These are phyloP conservation scores for Pleurotus eryngii DNA, from an alignment of 768 basidiomycete genomes.

Conservation along the genomic window DNA sequence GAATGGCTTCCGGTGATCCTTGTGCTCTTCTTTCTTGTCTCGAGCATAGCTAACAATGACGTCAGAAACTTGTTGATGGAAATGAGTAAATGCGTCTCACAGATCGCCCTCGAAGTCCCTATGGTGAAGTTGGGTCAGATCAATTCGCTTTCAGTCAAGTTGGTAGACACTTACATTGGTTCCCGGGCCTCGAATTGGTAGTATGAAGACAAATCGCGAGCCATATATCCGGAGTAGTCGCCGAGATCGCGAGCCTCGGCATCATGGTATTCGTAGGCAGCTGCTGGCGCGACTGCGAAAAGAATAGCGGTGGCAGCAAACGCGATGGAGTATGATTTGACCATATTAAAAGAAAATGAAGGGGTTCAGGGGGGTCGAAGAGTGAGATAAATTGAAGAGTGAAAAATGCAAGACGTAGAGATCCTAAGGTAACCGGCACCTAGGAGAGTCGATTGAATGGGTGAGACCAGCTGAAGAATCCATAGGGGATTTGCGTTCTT, in stretches of 20 bases:
- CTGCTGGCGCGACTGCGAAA: not conserved
- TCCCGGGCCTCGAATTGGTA: constrained; percentile 1
- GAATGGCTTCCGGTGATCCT: not conserved
- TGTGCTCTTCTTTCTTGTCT: not conserved
- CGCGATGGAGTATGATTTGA: constrained; percentile 1
- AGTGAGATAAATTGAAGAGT: not conserved
- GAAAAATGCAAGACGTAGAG: not conserved
- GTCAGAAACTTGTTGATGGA: not conserved
- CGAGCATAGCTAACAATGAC: not conserved
- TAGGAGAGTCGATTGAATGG: constrained; percentile 6
- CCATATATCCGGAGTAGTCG: constrained; percentile 5
- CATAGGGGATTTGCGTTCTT: not conserved
- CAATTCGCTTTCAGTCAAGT: not conserved
- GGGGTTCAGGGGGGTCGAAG: not conserved
- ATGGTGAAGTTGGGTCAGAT: not conserved
- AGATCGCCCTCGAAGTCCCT: constrained; percentile 3
- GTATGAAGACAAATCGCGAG: constrained; percentile 1
- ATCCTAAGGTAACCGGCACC: constrained; percentile 8
- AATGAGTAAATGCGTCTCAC: not conserved
- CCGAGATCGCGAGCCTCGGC: constrained; percentile 4
- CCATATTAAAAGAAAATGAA: not conserved
- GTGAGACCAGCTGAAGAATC: constrained; percentile 8
- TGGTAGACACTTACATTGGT: not conserved
- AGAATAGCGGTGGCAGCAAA: constrained; percentile 6
- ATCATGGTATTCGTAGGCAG: constrained; percentile 4